Evolutionary conservation across 805 yeast species (phyloP), one percentile per base, ranked within the genome.

Genomic region (Kurtzmaniella cleridarum): DNA sequence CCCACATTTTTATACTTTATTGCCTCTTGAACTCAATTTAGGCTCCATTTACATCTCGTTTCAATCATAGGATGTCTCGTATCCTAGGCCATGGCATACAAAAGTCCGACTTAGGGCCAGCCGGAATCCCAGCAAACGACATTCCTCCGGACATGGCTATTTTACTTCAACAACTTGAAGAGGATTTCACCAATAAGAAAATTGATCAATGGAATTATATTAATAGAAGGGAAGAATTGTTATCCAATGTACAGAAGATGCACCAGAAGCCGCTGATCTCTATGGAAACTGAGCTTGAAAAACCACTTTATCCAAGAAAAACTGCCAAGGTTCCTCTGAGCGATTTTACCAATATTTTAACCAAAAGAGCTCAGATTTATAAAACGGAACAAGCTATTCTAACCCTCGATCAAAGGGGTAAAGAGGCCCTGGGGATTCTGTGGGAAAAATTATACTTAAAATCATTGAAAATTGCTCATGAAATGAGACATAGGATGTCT

Each of bases 381-480:
- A 78, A 77, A 38, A 29, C 58, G 1, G 89, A 85, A 40, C 66
- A 71, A 8, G 96, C 97, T 0, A 70, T 91, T 30, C 61, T 81
- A 33, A 75, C 79, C 2, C 65, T 93, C 11, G 96, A 89, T 54
- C 55, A 73, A 3, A 84, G 77, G 48, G 97, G 96, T 5, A 90
- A 87, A 55, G 97, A 90, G 52, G 67, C 75, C 1, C 70, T 70
- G 27, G 64, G 84, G 0, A 83, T 91, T 11, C 71, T 91, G 1
- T 93, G 98, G 98, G 96, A 87, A 42, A 89, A 87, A 54, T 67
- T 93, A 12, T 84, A 87, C 46, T 58, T 81, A 30, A 77, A 82
- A 49, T 84, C 97, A 0, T 95, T 88, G 54, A 88, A 85, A 51
- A 81, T 93, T 7, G 96, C 96, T 0, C 87, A 82, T 56, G 84